These are phyloP conservation scores for Hypericum androsaemum DNA, from an alignment of 345 rosid species.

Conservation along the genomic window DNA sequence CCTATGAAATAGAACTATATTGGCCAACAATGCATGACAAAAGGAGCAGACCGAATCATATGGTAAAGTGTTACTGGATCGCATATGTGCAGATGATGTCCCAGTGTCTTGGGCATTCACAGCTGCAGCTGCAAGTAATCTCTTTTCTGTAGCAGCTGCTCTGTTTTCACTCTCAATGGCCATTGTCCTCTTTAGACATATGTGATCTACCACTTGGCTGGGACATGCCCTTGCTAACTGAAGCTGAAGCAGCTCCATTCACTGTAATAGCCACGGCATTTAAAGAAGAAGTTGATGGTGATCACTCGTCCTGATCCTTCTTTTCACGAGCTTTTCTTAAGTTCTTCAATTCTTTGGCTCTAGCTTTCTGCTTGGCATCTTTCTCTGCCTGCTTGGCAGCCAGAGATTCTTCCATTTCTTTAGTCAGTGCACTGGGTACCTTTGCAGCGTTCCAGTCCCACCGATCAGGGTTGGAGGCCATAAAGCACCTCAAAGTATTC, in stretches of 20 bases:
- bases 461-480: conserved; percentile 71
- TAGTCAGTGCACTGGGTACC: conserved; percentile 92
- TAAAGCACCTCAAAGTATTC: conserved; percentile 73
- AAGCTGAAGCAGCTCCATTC: conserved; percentile 11
- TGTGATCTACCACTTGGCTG: conserved; percentile 15
- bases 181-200: conserved; percentile 47
- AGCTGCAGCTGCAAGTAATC: conserved; percentile 48
- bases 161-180: conserved; percentile 80
- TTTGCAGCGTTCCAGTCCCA: conserved; percentile 98
- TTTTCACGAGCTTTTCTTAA: conserved; percentile 74
- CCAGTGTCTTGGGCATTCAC: conserved; percentile 27
- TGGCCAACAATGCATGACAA: conserved; percentile 45
- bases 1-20: conserved; percentile 65
- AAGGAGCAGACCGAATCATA: conserved; percentile 39
- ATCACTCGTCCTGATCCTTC: conserved; percentile 72
- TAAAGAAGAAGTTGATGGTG: conserved; percentile 23
- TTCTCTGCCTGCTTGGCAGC: conserved; percentile 93
- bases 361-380: conserved; percentile 91
- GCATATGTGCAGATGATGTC: conserved; percentile 11
- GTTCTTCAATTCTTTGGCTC: conserved; percentile 86
- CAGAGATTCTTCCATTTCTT: conserved; percentile 96
- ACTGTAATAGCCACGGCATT: conserved; percentile 21
- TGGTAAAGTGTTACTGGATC: conserved; percentile 15
- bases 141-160: conserved; percentile 92
- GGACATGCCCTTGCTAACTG: conserved; percentile 24